A percentile compares a stretch with the other conserved stretches of the same genome.
These are phyloP conservation scores for Echinochloa phyllopogon DNA, from an alignment of 176 grass and related monocot genomes.

Conservation along the genomic window DNA sequence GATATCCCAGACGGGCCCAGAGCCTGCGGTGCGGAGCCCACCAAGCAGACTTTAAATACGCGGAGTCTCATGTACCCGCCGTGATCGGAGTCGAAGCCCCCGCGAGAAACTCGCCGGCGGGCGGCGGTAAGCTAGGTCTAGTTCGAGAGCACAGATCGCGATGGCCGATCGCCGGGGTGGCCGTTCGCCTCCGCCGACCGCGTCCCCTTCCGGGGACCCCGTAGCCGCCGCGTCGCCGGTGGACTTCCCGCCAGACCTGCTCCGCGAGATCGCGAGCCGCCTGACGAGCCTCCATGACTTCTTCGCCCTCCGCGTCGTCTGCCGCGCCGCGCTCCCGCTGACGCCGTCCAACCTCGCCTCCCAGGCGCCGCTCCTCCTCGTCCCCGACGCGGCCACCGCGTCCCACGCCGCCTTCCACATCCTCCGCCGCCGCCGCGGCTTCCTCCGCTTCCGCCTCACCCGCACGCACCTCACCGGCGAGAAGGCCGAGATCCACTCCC, in stretches of 20 bases:
- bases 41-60: too few species aligned
- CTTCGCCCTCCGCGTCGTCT: slow-evolving; percentile 49
- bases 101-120: too few species aligned
- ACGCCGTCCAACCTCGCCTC: slow-evolving; percentile 28
- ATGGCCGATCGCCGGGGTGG: neutral
- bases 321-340: slow-evolving; percentile 33
- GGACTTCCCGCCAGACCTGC: slow-evolving; percentile 41
- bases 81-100: too few species aligned
- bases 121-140: too few species aligned
- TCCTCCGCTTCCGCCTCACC: slow-evolving; percentile 41
- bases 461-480: slow-evolving; percentile 1
- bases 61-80: too few species aligned
- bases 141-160: too few species aligned
- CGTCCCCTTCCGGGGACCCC: neutral
- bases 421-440: slow-evolving; percentile 7
- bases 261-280: slow-evolving; percentile 38
- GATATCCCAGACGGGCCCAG: too few species aligned
- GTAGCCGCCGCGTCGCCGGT: neutral
- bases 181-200: neutral
- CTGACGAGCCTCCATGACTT: slow-evolving; percentile 55
- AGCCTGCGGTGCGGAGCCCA: too few species aligned
- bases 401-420: slow-evolving; percentile 41
- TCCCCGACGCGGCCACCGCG: slow-evolving; percentile 25
- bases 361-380: slow-evolving; percentile 51
- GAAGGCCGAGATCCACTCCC: neutral